Evolutionary conservation across 306 rosid species (phyloP), one percentile per base, ranked within the genome.

Genomic region (Geum urbanum): DNA sequence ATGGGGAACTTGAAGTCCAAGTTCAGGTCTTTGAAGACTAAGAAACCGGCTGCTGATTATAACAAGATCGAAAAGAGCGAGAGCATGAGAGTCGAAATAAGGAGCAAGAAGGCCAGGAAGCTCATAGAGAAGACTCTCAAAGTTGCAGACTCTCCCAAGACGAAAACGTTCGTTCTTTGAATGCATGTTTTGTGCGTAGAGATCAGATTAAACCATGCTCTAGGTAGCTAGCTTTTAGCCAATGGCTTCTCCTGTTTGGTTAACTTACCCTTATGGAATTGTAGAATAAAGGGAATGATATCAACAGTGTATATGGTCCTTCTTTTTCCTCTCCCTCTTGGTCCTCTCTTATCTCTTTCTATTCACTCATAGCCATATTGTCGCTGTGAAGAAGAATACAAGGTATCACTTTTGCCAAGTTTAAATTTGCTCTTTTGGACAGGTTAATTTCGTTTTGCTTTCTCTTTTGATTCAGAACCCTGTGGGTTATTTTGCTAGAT

Each of bases 21-120:
- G 67, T 82, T 94, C 47, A 85, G 72, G 79, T 85, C 78, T 0
- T 56, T 94, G 89, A 90, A 84, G 84, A 58, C 73, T 82, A 90
- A 87, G 88, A 90, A 89, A 14, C 73, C 82, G 22, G 86, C 90
- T 59, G 81, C 85, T 49, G 84, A 89, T 71, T 92, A 94, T 47
- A 85, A 91, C 76, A 88, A 91, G 92, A 76, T 94, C 61, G 99
- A 87, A 75, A 94, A 94, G 86, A 94, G 98, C 70, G 98, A 94
- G 7, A 94, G 98, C 57, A 94, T 94, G 98, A 85, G 98, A 75
- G 85, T 90, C 46, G 98, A 94, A 84, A 94, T 94, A 5, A 79
- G 86, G 67, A 94, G 99, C 85, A 91, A 76, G 53, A 94, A 91
- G 63, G 97, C 99, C 60, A 80, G 82, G 67, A 91, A 88, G 82